Evolutionary conservation across 2,329 filamentous ascomycete species (phyloP), one percentile per base, ranked within the genome.

Genomic region (Tricladium varicosporioides): DNA sequence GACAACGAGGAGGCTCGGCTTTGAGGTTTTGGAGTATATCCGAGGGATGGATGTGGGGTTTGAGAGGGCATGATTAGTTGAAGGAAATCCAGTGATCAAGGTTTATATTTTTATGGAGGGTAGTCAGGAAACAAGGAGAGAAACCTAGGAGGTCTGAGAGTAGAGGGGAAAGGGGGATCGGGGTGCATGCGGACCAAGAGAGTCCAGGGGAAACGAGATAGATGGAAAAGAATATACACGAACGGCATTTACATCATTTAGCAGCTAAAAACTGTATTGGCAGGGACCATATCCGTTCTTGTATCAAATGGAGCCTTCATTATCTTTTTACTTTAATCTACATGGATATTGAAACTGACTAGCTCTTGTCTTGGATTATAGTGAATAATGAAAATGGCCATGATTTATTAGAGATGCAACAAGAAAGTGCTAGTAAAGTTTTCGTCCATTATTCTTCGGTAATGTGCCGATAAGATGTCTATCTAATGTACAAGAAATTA

Each of bases 1-100:
- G 67, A 85, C 85, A 10, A 78, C 92, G 70, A 80, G 91, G 58
- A 79, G 92, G 60, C 76, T 96, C 50, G 87, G 85, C 1, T 97
- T 97, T 73, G 92, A 97, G 75, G 85, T 97, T 61, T 83, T 89
- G 54, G 92, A 97, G 73, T 95, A 88, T 84, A 80, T 91, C 2
- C 65, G 65, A 45, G 63, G 64, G 46, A 49, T 67, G 27, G 65
- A 67, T 31, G 58, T 31, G 22, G 63, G 61, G 0, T 61, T 60
- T 52, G 56, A 57, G 10, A 58, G 56, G 36, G n/a, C 11, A 27
- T 54, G 36, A 54, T 40, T 40, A 10, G 11, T 4, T 27, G 22
- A 7, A 3, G 22, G 22, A 7, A n/a, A n/a, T n/a, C n/a, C n/a
- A n/a, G 32, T 7, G 13, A 36, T 36, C 32, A 13, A 36, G 32